Conservation (phyloP, 176 grass and related monocot species). For the Ananas comosus region DNA sequence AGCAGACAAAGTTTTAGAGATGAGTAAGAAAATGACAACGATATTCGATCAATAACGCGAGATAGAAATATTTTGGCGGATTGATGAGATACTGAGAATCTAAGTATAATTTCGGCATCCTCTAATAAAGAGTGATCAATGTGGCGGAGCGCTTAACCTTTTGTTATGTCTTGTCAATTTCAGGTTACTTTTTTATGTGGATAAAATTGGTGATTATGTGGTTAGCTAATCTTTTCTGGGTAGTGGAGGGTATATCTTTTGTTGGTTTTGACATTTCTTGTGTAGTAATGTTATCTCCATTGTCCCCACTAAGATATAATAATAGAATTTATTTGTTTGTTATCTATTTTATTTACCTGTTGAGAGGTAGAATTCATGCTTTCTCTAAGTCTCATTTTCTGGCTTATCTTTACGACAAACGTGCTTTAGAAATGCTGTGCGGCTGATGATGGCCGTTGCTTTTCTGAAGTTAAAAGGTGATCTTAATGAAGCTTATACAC, state of each 20-base stretch:
- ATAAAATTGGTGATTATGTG: neutral
- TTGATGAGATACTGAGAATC: neutral
- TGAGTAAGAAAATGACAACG: neutral
- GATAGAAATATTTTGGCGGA: neutral
- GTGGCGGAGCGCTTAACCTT: slow-evolving; percentile 9
- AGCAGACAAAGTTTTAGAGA: neutral
- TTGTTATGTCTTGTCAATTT: slow-evolving; percentile 9
- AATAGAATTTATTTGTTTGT: no score
- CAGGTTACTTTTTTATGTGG: neutral
- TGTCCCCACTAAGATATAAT: no score
- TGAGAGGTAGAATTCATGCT: no score
- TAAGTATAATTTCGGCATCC: neutral
- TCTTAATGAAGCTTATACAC: no score
- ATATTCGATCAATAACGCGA: neutral
- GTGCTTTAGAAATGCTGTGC: no score
- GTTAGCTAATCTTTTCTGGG: slow-evolving; percentile 5
- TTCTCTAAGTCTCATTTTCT: no score
- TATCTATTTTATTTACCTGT: no score
- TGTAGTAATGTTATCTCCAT: no score
- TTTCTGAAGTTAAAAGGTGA: no score
- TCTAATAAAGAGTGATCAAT: neutral
- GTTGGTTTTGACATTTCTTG: no score
- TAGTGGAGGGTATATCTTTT: neutral
- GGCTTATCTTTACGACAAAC: no score
- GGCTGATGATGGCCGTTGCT: no score